Base-by-base conservation (phyloP, 202 grass and related monocot genomes). In the Panicum virgatum region DNA sequence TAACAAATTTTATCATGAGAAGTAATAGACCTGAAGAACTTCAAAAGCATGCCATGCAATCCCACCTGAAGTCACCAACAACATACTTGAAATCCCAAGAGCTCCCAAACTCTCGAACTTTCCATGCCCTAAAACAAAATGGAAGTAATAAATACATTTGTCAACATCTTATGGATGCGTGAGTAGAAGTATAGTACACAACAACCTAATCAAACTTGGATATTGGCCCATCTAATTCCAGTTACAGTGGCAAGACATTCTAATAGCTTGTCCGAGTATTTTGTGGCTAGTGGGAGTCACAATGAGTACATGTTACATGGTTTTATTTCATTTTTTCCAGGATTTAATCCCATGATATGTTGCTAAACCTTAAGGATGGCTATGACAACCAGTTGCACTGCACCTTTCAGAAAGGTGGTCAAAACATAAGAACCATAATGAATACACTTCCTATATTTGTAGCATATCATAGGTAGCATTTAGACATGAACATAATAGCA, bases 21-120 rank as follows among this genome's bases (percentile, higher is more conserved):
- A 93, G 62, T 80, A 88, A 78, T 69, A 66, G 84, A 93, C 96
- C 92, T 96, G 89, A 76, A 98, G 87, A 92, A 98, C 90, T 90
- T 98, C 96, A 90, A 96, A 80, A 86, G 96, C 85, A 93, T 98
- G 96, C 96, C 96, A 98, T 57, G 89, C 92, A 75, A 98, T 95
- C 57, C 96, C 96, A 85, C 96, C 92, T 71, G 92, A 89, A 38
- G 92, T 96, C 75, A 90, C 44, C 83, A 98, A 83, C 81, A 98
- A 72, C 96, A 98, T 96, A 78, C 92, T 82, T 56, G 96, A 98
- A 86, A 98, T 96, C n/a, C 86, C 87, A 87, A 98, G 92, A 62
- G 92, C 76, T 77, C 92, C 92, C 50, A 93, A 76, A 76, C 92
- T 93, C 85, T 98, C 96, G 3, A 98, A 98, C 68, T 98, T 98